These are phyloP conservation scores for Hyphopichia pseudoburtonii DNA, from an alignment of 1,139 yeast genomes.

Conservation along the genomic window DNA sequence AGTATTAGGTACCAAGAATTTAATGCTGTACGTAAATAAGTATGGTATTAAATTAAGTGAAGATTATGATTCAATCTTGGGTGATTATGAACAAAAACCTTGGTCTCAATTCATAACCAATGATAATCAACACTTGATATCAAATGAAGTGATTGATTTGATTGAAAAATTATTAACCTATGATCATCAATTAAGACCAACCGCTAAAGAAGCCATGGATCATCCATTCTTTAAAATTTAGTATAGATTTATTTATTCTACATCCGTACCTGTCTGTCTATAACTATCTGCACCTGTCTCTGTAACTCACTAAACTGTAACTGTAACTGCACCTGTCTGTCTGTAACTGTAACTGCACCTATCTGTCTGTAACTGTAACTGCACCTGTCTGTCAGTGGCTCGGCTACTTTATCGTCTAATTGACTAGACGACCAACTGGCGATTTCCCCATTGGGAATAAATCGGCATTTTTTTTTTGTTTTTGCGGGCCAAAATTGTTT, in stretches of 20 bases:
- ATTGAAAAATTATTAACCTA: slow-evolving; percentile 65
- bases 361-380: no score
- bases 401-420: no score
- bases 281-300: no score
- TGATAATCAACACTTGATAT: slow-evolving; percentile 52
- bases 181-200: slow-evolving; percentile 72
- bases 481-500: no score
- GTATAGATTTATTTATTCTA: not conserved
- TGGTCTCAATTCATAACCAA: slow-evolving; percentile 61
- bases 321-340: no score
- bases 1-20: slow-evolving; percentile 71
- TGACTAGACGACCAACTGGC: no score
- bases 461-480: no score
- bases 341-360: no score
- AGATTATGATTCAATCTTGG: slow-evolving; percentile 68
- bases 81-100: slow-evolving; percentile 64
- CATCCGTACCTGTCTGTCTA: not conserved
- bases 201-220: slow-evolving; percentile 72
- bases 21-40: slow-evolving; percentile 58
- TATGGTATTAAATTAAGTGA: slow-evolving; percentile 60
- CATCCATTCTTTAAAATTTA: slow-evolving; percentile 52
- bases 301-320: no score
- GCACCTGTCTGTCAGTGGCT: no score
- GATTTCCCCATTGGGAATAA: no score
- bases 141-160: slow-evolving; percentile 63